Evolutionary conservation across 306 rosid species (phyloP), one percentile per base, ranked within the genome.

Genomic region (Vachellia pachyceras): DNA sequence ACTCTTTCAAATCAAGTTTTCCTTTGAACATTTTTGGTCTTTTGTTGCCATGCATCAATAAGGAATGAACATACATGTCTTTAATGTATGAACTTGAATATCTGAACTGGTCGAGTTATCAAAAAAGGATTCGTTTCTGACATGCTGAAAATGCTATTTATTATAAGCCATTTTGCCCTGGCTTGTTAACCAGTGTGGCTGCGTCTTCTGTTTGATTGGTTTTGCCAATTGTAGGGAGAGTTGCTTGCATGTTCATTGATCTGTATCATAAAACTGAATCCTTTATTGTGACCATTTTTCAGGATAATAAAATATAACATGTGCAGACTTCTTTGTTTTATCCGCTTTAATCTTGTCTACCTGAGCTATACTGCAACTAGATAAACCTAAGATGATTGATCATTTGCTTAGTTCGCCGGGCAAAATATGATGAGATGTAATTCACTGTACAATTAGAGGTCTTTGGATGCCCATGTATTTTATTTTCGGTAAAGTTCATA

Each of bases 301-400:
- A 14, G 55, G 55, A 15, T 7, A 49, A 49, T 5, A 20, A 49
- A 49, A 49, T 49, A 49, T 14, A 17, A 5, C 0, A 49, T 49
- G n/a, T 15, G 7, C 20, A 49, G 55, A 49, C 20, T 9, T 47
- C 17, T 49, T 49, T 15, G 8, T 15, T 15, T 49, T 5, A 17
- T 49, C 55, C n/a, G 44, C 29, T 67, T 66, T 40, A 66, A 66
- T 66, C 13, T 66, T 66, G 39, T 22, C 71, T 66, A 7, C 25
- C 71, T 37, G 57, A 50, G 14, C 57, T 1, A 17, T 15, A 50
- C 57, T 50, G 57, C 57, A 15, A 18, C 58, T 6, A 52, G 23
- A 52, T 52, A 10, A 29, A 17, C 58, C 58, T 17, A 6, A 52
- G 58, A 17, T 52, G 18, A 52, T 52, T 18, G 7, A 6, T 67